phyloP scores from a whole-genome alignment of 371 early-diverging fungal genomes.

The Smittium mucronatum region DNA sequence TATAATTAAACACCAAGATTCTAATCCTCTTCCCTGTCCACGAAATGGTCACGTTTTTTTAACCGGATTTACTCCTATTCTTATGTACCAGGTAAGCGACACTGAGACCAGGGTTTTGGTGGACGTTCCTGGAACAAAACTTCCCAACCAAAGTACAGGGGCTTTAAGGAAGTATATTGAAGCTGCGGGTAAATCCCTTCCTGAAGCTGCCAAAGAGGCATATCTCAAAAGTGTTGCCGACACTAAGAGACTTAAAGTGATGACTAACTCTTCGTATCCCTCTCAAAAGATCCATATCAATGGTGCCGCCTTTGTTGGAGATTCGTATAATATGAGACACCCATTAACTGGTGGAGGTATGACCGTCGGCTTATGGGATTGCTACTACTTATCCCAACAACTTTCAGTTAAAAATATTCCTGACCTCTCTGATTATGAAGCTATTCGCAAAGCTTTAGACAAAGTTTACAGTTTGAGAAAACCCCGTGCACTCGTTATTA shows the following conservation, averaged over 20 bases:
- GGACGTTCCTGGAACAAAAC: conserved; percentile 71
- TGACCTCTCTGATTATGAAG: conserved; percentile 37
- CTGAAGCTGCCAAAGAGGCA: conserved; percentile 30
- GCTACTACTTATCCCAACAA: conserved; percentile 45
- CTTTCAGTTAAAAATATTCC: conserved; percentile 35
- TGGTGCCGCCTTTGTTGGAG: conserved; percentile 77
- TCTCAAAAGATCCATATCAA: conserved; percentile 40
- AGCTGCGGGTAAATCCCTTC: conserved; percentile 28
- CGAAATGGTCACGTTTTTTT: conserved; percentile 85
- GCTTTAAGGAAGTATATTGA: conserved; percentile 44
- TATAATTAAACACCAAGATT: conserved; percentile 36
- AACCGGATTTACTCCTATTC: conserved; percentile 70
- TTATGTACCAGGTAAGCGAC: conserved; percentile 85
- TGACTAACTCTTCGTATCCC: conserved; percentile 82
- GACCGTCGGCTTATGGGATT: conserved; percentile 89
- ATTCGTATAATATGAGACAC: conserved; percentile 89
- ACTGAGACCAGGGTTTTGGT: conserved; percentile 82
- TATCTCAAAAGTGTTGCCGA: conserved; percentile 59
- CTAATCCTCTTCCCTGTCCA: conserved; percentile 60
- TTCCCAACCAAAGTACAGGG: conserved; percentile 54
- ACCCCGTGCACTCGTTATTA: conserved; percentile 55
- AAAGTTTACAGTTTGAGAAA: conserved; percentile 73
- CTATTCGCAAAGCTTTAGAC: conserved; percentile 34
- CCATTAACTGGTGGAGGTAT: conserved; percentile 93
- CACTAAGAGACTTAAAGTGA: conserved; percentile 54